Percentiles rank a stretch among this genome's conserved stretches.
Evolutionary conservation across 1,284 basidiomycete species (phyloP).

Genomic region (Tilletiopsis washingtonensis): DNA sequence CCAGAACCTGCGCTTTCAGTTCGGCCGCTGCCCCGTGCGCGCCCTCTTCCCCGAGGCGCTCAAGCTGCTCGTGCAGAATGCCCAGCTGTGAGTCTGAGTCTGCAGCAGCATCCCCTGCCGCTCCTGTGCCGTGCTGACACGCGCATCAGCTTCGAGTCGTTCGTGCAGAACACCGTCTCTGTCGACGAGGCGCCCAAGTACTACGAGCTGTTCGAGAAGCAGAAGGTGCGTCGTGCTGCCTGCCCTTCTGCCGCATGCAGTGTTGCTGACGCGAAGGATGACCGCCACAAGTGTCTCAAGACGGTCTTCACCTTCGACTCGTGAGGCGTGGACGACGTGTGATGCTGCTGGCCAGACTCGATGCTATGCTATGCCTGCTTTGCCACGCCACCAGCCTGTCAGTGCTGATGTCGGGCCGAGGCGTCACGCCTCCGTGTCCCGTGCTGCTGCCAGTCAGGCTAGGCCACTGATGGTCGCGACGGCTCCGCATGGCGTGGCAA

Average conservation of each 20-base stretch:
- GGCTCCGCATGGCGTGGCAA: no score
- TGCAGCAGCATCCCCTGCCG: not conserved
- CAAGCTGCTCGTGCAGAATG: slow-evolving; percentile 29
- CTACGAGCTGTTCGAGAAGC: slow-evolving; percentile 38
- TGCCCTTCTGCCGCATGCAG: not conserved
- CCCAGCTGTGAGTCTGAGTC: slow-evolving; percentile 16
- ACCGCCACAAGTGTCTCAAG: slow-evolving; percentile 1
- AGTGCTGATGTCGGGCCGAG: no score
- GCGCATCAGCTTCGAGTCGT: slow-evolving; percentile 19
- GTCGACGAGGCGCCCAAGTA: slow-evolving; percentile 37
- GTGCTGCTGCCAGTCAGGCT: no score
- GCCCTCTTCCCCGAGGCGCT: slow-evolving; percentile 37
- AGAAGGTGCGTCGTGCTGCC: slow-evolving; percentile 7
- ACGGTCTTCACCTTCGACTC: slow-evolving; percentile 10
- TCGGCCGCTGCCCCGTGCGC: slow-evolving; percentile 70
- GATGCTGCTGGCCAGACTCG: no score
- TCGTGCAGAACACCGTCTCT: slow-evolving; percentile 37
- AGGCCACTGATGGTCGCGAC: no score
- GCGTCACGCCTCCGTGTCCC: no score
- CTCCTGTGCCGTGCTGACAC: not conserved
- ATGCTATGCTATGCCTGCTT: no score
- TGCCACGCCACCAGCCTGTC: no score
- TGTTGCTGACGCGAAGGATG: not conserved
- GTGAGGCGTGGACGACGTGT: no score
- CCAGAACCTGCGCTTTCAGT: slow-evolving; percentile 66